Evolutionary conservation across 768 basidiomycete genomes (phyloP).

Genomic region (Leccinum disarticulatum): DNA sequence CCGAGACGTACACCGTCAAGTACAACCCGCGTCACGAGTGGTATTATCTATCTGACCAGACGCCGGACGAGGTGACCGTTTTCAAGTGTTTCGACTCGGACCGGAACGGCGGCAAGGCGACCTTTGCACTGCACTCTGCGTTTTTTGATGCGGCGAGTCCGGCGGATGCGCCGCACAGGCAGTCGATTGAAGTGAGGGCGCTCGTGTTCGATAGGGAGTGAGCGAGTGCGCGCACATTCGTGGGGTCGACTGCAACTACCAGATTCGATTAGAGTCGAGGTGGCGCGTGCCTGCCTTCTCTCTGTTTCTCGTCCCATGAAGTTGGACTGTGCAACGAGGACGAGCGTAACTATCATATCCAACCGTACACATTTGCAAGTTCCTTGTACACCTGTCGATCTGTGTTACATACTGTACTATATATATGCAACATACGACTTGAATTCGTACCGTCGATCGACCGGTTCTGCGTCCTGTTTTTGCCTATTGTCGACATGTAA

Average conservation of each 20-base stretch:
- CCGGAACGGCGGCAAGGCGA: conserved; percentile 26
- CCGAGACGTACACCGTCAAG: no score
- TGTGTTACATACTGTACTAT: no score
- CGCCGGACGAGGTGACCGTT: conserved; percentile 38
- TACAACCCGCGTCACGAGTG: conserved; percentile 18
- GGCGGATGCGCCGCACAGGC: conserved; percentile 33
- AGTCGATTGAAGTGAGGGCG: conserved; percentile 41
- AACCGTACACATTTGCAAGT: no score
- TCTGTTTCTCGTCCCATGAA: no score
- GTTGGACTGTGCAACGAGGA: no score
- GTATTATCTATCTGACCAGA: conserved; percentile 40
- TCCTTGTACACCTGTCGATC: no score
- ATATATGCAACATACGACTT: neutral
- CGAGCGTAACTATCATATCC: no score
- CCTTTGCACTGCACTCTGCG: conserved; percentile 40
- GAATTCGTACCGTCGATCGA: neutral
- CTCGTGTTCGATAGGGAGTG: conserved; percentile 40
- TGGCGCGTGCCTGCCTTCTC: no score
- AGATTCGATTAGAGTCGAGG: no score
- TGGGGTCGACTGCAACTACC: neutral
- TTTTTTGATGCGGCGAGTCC: conserved; percentile 37
- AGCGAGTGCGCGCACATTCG: neutral
- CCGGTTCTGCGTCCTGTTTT: neutral
- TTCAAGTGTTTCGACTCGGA: conserved; percentile 47
- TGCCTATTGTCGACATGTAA: neutral